A percentile compares a stretch with the other conserved stretches of the same genome.
Conservation (phyloP, 805 yeast genomes). For the Kuraishia cidri region DNA sequence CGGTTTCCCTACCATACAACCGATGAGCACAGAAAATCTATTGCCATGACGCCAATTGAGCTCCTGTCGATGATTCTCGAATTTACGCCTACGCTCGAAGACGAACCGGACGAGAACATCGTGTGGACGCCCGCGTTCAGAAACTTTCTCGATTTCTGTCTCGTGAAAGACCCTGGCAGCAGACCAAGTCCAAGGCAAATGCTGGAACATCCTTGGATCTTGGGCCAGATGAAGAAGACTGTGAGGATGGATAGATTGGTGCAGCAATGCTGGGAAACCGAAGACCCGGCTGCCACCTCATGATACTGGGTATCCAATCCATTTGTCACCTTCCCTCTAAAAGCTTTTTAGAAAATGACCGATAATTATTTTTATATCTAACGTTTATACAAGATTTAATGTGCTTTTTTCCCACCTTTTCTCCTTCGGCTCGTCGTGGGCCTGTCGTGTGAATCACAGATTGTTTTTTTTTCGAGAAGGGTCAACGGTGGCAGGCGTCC, state of each 20-base stretch:
- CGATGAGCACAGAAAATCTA: conserved; percentile 24
- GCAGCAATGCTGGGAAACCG: conserved; percentile 52
- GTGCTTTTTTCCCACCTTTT: no score
- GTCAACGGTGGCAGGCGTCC: no score
- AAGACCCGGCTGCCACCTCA: no score
- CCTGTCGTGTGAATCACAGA: no score
- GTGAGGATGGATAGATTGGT: conserved; percentile 88
- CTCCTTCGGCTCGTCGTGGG: no score
- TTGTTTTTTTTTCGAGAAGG: no score
- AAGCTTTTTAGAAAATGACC: no score
- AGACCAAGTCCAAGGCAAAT: conserved; percentile 92
- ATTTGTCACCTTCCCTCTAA: no score
- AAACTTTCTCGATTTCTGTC: conserved; percentile 71
- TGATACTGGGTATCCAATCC: no score
- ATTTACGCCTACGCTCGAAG: conserved; percentile 71
- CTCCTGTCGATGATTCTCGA: conserved; percentile 73
- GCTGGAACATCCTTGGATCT: conserved; percentile 90
- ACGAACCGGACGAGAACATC: conserved; percentile 68
- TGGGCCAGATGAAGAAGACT: conserved; percentile 59
- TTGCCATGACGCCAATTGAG: conserved; percentile 77
- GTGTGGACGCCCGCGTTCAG: conserved; percentile 79
- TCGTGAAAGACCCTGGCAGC: conserved; percentile 69
- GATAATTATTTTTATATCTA: no score
- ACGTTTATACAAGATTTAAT: no score
- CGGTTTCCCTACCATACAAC: conserved; percentile 62